Percentiles rank a stretch among this genome's conserved stretches.
phyloP scores from a whole-genome alignment of 2,329 filamentous ascomycete species.

The Nectriaceae sp. region DNA sequence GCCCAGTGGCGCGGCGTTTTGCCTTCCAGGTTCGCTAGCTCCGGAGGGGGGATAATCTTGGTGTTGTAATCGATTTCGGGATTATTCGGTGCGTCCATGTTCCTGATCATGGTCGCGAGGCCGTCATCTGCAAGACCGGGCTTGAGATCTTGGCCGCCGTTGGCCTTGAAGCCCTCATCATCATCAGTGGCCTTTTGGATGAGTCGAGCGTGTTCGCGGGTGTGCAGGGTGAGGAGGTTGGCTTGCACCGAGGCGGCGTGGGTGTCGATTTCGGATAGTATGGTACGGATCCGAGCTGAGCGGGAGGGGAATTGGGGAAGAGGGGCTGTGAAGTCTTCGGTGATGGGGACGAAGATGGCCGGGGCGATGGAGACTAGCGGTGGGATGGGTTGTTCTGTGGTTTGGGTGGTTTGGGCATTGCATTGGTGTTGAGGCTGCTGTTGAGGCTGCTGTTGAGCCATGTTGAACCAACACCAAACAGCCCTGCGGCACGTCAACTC shows the following conservation, averaged over 20 bases:
- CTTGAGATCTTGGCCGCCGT: slow-evolving; percentile 7
- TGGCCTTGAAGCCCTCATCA: slow-evolving; percentile 11
- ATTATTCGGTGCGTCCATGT: slow-evolving; percentile 27
- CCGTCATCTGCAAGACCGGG: slow-evolving; percentile 9
- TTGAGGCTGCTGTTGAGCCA: not conserved
- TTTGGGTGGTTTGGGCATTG: not conserved
- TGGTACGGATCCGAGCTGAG: slow-evolving; percentile 18
- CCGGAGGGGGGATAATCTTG: slow-evolving; percentile 14
- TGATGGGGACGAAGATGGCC: slow-evolving; percentile 38
- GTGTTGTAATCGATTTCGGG: slow-evolving; percentile 9
- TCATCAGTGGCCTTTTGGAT: slow-evolving; percentile 20
- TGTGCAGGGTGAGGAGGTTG: slow-evolving; percentile 33
- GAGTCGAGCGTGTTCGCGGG: slow-evolving; percentile 36
- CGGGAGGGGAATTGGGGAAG: slow-evolving; percentile 13
- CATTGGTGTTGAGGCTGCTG: not conserved
- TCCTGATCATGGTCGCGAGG: slow-evolving; percentile 30
- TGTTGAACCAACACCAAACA: no score
- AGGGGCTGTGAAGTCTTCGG: slow-evolving; percentile 21
- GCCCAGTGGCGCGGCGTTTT: slow-evolving; percentile 25
- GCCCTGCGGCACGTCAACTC: no score
- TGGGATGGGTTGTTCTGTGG: slow-evolving; percentile 16
- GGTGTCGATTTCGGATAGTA: slow-evolving; percentile 23
- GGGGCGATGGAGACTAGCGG: slow-evolving; percentile 24
- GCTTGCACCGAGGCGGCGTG: slow-evolving; percentile 30
- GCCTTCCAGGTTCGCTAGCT: slow-evolving; percentile 13